Evolutionary conservation across 2,329 filamentous ascomycete species (phyloP), one percentile per base, ranked within the genome.

Genomic region (Didymellaceae sp.): DNA sequence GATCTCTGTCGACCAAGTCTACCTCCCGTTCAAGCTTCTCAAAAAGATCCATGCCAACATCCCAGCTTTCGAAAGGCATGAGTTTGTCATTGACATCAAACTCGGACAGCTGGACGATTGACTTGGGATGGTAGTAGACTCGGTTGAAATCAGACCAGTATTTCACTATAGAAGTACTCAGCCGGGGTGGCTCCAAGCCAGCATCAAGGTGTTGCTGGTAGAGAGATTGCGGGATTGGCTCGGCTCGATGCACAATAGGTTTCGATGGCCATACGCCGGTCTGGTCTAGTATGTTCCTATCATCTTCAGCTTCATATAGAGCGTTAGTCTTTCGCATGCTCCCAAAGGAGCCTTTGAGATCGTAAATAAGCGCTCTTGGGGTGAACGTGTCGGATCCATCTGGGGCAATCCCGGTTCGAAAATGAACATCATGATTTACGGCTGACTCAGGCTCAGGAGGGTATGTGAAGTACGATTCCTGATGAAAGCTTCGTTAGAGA

Each of bases 381-480:
- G 92, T 93, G 69, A 89, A 99, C 0, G 94, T 99, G 61, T 99
- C 94, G 6, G 85, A 81, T 14, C 92, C 91, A 75, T 95, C 90
- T 1, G 86, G 85, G 16, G 88, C 91, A 51, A 95, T 71, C 2
- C 94, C 94, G 0, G 89, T 82, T 13, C 93, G 83, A 76, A 96
- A 99, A 71, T 96, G 91, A 41, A 97, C 80, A 72, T 95, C 87
- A 78, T 95, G 90, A 65, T 95, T 84, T 55, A 95, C 78, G 0
- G 83, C 80, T 6, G 83, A 82, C 52, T 88, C 61, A 84, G 58
- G 54, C 80, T 68, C 89, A 79, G 55, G 86, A 79, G 35, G 82
- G 67, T 97, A 97, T 11, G 92, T 97, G 70, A 97, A 97, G 75
- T 99, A 99, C 1, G 93, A 96, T 80, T 99, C 94, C 89, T 96